These are phyloP conservation scores for Striga hermonthica DNA, from an alignment of 305 asterid genomes.

Conservation along the genomic window DNA sequence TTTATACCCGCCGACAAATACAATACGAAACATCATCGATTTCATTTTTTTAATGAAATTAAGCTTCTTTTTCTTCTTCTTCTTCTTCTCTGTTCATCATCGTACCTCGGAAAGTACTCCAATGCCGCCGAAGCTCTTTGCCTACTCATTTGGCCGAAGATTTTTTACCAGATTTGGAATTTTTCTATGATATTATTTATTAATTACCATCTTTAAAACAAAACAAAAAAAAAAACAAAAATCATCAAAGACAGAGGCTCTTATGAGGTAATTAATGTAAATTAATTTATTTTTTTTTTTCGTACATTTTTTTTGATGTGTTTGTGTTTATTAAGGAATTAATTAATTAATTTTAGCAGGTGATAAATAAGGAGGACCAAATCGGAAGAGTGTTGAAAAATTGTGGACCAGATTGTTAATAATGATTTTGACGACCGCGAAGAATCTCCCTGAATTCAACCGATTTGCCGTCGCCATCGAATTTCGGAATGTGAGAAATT, in stretches of 20 bases:
- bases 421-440: slow-evolving; percentile 10
- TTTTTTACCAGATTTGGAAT: slow-evolving; percentile 3
- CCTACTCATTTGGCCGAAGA: background rate
- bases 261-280: background rate
- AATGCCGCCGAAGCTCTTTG: background rate
- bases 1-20: no score
- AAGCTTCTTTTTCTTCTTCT: no score
- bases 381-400: background rate
- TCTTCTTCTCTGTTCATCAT: no score
- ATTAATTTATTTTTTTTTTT: background rate
- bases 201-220: no score
- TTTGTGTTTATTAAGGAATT: background rate
- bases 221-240: no score
- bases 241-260: background rate
- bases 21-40: no score
- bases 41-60: no score
- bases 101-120: no score
- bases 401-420: background rate
- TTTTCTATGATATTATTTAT: background rate
- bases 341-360: background rate
- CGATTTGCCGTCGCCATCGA: slow-evolving; percentile 4
- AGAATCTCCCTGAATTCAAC: slow-evolving; percentile 4
- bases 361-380: background rate
- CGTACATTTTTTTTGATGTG: background rate
- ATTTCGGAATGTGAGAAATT: slow-evolving; percentile 16